A percentile compares a stretch with the other conserved stretches of the same genome.
phyloP scores from a whole-genome alignment of 164 flowering plant genomes.

The Buxus sempervirens region DNA sequence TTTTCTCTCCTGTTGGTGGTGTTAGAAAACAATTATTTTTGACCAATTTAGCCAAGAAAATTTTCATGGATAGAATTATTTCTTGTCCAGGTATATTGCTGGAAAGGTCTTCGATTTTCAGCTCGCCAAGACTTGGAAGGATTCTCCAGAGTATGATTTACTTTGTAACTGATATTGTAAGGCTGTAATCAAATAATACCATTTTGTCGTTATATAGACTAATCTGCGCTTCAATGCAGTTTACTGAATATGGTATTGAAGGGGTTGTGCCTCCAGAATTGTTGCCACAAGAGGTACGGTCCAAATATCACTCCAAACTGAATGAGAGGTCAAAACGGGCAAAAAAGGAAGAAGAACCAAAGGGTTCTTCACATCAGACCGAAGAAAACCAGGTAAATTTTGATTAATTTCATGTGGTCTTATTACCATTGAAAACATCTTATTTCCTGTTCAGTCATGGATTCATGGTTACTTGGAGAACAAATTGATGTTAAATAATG shows the following conservation, averaged over 20 bases:
- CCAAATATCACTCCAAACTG: slow-evolving; percentile 75
- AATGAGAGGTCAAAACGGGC: slow-evolving; percentile 81
- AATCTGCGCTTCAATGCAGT: slow-evolving; percentile 45
- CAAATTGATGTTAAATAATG: neutral
- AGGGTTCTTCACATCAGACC: slow-evolving; percentile 44
- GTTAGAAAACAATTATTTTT: neutral
- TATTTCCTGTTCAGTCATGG: neutral
- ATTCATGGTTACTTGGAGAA: neutral
- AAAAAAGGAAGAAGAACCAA: slow-evolving; percentile 73
- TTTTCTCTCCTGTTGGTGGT: neutral
- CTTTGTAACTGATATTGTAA: neutral
- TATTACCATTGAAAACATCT: neutral
- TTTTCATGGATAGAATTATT: neutral
- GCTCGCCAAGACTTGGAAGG: slow-evolving; percentile 99
- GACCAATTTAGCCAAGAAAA: neutral
- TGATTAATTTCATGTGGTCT: neutral
- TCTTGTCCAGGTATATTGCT: slow-evolving; percentile 82
- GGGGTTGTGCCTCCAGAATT: slow-evolving; percentile 94
- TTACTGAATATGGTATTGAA: slow-evolving; percentile 85
- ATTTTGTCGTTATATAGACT: slow-evolving; percentile 1
- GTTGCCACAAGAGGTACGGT: slow-evolving; percentile 70
- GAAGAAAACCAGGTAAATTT: slow-evolving; percentile 79
- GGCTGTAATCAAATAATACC: neutral
- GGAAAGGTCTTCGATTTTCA: slow-evolving; percentile 95
- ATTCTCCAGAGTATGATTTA: slow-evolving; percentile 72